Conservation (phyloP, 441 rosid genomes). For the Mallotus japonicus region DNA sequence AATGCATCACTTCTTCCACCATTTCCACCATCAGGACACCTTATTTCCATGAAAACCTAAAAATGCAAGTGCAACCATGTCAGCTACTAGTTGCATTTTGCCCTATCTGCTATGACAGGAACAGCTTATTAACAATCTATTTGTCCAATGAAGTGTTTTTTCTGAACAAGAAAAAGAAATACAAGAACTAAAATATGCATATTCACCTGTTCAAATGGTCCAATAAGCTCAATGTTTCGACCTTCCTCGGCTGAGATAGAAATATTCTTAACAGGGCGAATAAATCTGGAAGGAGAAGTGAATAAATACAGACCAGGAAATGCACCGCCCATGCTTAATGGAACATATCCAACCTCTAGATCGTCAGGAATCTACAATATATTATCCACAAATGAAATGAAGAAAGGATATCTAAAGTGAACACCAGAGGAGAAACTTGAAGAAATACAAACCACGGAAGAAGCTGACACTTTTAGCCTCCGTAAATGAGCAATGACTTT, state of each 20-base stretch:
- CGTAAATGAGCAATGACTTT: slow-evolving; percentile 76
- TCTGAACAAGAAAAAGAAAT: not conserved
- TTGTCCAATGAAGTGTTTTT: not conserved
- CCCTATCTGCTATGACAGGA: slow-evolving; percentile 15
- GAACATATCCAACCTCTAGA: slow-evolving; percentile 95
- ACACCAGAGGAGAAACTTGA: slow-evolving; percentile 7
- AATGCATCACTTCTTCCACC: slow-evolving; percentile 70
- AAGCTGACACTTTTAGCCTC: slow-evolving; percentile 74
- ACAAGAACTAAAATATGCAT: slow-evolving; percentile 6
- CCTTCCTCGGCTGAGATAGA: slow-evolving; percentile 42
- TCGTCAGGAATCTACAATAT: slow-evolving; percentile 79
- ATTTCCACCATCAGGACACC: slow-evolving; percentile 92
- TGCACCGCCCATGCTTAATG: slow-evolving; percentile 85
- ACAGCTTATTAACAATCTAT: not conserved
- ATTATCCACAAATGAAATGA: slow-evolving; percentile 17
- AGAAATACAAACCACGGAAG: slow-evolving; percentile 59
- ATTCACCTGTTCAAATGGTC: slow-evolving; percentile 96
- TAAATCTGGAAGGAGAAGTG: slow-evolving; percentile 88
- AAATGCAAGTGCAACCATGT: slow-evolving; percentile 7
- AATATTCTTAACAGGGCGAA: slow-evolving; percentile 80
- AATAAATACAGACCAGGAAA: slow-evolving; percentile 88
- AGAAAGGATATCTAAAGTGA: not conserved
- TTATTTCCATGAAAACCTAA: slow-evolving; percentile 97
- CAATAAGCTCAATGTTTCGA: slow-evolving; percentile 68
- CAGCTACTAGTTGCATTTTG: slow-evolving; percentile 19